phyloP scores from a whole-genome alignment of 1,284 basidiomycete species.

The Puccinia novopanici region DNA sequence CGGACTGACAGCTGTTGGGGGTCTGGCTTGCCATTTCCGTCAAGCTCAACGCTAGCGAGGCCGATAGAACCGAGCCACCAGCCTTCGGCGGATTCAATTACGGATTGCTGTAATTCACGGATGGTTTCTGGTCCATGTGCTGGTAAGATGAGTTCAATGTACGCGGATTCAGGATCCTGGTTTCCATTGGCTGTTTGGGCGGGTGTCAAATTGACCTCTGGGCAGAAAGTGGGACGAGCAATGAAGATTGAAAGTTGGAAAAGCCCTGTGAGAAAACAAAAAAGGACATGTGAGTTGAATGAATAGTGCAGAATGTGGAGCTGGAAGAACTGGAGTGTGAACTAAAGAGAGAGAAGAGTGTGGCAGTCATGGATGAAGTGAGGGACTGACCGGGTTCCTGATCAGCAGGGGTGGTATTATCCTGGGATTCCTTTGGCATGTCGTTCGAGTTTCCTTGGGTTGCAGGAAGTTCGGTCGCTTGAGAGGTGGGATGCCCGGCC shows the following conservation, averaged over 20 bases:
- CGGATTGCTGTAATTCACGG: constrained; percentile 55
- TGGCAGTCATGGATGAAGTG: too few relatives aligned
- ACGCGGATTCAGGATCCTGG: constrained; percentile 33
- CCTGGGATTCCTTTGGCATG: not conserved
- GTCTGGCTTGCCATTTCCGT: constrained; percentile 49
- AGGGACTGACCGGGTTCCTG: constrained; percentile 12
- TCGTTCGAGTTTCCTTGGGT: not conserved
- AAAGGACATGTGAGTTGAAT: not conserved
- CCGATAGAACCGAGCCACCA: constrained; percentile 58
- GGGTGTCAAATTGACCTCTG: constrained; percentile 37
- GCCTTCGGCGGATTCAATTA: constrained; percentile 56
- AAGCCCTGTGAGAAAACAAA: constrained; percentile 12
- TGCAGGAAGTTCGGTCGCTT: not conserved
- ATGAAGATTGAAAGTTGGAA: constrained; percentile 49
- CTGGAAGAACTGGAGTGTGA: too few relatives aligned
- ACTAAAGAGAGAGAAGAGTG: not conserved
- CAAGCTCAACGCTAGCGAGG: constrained; percentile 54
- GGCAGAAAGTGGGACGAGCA: constrained; percentile 41
- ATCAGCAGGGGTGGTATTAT: not conserved
- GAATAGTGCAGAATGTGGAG: not conserved
- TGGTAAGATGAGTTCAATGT: constrained; percentile 52
- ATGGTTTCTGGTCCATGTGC: constrained; percentile 54
- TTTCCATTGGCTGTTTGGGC: not conserved
- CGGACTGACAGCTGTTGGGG: constrained; percentile 9
- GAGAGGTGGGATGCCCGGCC: not conserved